phyloP scores from a whole-genome alignment of 2,329 filamentous ascomycete species.

The Exserohilum rostratum region DNA sequence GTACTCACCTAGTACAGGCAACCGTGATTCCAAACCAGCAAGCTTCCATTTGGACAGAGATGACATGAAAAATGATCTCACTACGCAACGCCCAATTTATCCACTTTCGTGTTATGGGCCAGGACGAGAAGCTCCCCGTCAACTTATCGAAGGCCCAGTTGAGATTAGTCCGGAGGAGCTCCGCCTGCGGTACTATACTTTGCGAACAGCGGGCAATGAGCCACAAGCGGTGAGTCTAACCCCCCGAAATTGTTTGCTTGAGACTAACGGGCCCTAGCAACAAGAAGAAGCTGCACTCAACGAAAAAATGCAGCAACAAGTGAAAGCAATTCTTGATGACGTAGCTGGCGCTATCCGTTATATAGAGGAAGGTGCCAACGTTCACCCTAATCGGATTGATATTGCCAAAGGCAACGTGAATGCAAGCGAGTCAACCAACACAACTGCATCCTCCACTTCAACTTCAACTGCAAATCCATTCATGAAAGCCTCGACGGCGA shows the following conservation, averaged over 20 bases:
- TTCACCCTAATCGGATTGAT: conserved; percentile 44
- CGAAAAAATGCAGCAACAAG: conserved; percentile 69
- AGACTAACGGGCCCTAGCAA: conserved; percentile 54
- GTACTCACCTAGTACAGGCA: conserved; percentile 15
- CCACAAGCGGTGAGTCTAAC: conserved; percentile 56
- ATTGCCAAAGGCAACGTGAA: conserved; percentile 33
- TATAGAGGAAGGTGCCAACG: conserved; percentile 43
- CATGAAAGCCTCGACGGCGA: conserved; percentile 20
- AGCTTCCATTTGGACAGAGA: conserved; percentile 38
- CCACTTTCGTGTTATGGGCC: conserved; percentile 87
- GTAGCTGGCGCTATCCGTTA: conserved; percentile 66
- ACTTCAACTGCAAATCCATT: conserved; percentile 32
- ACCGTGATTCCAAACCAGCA: conserved; percentile 25
- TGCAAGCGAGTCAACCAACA: conserved; percentile 9
- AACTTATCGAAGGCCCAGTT: conserved; percentile 81
- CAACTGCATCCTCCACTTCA: conserved; percentile 10
- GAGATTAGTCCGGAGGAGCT: conserved; percentile 92
- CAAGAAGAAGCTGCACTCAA: conserved; percentile 67
- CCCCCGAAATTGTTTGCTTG: background rate
- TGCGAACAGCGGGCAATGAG: conserved; percentile 65
- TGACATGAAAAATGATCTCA: conserved; percentile 62
- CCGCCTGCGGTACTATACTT: conserved; percentile 72
- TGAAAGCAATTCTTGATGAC: conserved; percentile 72
- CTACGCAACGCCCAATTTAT: conserved; percentile 77
- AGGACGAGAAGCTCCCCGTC: conserved; percentile 74